A percentile compares a stretch with the other conserved stretches of the same genome.
phyloP scores from a whole-genome alignment of 2,329 filamentous ascomycete genomes.

The Clarireedia sp. region DNA sequence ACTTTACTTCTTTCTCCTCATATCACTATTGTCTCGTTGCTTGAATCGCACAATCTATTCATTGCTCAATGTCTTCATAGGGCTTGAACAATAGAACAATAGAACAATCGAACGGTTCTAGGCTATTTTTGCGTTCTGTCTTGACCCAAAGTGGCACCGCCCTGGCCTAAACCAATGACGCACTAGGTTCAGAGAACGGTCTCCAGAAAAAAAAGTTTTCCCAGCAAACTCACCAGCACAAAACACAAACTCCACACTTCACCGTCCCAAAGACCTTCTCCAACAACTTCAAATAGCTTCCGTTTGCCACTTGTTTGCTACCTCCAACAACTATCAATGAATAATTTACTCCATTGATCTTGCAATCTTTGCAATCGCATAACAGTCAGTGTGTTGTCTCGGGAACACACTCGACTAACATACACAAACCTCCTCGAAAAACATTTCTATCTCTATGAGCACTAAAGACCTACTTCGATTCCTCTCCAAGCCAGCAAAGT shows the following conservation, averaged over 20 bases:
- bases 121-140: too few relatives aligned
- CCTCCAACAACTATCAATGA: conserved; percentile 3
- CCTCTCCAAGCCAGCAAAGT: conserved; percentile 93
- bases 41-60: not conserved
- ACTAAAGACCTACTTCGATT: conserved; percentile 84
- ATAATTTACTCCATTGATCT: not conserved
- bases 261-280: not conserved
- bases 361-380: conserved; percentile 9
- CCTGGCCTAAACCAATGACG: conserved; percentile 1
- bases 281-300: not conserved
- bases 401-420: not conserved
- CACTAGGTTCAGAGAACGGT: not conserved
- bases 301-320: not conserved
- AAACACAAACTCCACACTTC: conserved; percentile 4
- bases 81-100: too few relatives aligned
- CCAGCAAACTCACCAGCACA: not conserved
- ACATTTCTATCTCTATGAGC: conserved; percentile 64
- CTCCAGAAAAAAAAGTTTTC: conserved; percentile 5
- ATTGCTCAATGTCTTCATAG: too few relatives aligned
- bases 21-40: not conserved
- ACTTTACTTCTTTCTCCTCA: not conserved
- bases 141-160: too few relatives aligned
- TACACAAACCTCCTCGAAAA: not conserved
- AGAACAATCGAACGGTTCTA: too few relatives aligned
- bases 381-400: conserved; percentile 1